Conservation (phyloP, 768 basidiomycete genomes). For the Lanmaoa pseudosensibilis region DNA sequence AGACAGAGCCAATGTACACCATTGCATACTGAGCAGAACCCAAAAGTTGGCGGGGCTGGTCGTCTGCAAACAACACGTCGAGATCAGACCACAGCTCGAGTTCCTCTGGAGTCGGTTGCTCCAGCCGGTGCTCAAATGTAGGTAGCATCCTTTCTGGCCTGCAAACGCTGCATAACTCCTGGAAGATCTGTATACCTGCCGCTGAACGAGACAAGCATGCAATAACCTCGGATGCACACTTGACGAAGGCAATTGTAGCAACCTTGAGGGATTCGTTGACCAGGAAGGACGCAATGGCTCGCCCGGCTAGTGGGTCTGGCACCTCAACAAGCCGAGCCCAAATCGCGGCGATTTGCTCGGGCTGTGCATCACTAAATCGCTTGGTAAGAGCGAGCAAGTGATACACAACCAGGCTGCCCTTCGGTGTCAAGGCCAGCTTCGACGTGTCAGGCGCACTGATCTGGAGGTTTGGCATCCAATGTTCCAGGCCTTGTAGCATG, state of each 20-base stretch:
- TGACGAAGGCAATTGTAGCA: slow-evolving; percentile 73
- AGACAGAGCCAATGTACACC: slow-evolving; percentile 77
- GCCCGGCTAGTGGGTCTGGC: slow-evolving; percentile 70
- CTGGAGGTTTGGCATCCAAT: slow-evolving; percentile 79
- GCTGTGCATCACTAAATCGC: slow-evolving; percentile 68
- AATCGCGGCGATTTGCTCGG: slow-evolving; percentile 76
- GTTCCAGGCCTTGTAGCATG: slow-evolving; percentile 76
- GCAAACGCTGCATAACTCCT: slow-evolving; percentile 81
- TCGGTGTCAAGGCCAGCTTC: slow-evolving; percentile 31
- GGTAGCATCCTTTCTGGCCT: slow-evolving; percentile 85
- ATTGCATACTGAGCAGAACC: slow-evolving; percentile 88
- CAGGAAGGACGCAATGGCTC: slow-evolving; percentile 77
- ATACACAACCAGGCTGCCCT: slow-evolving; percentile 67
- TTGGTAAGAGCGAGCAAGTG: slow-evolving; percentile 83
- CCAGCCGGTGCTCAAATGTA: slow-evolving; percentile 68
- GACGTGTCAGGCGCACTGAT: slow-evolving; percentile 46
- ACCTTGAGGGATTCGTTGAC: slow-evolving; percentile 87
- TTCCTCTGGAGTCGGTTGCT: slow-evolving; percentile 59
- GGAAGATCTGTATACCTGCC: slow-evolving; percentile 70
- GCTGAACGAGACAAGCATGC: slow-evolving; percentile 80
- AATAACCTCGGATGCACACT: slow-evolving; percentile 77
- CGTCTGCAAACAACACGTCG: slow-evolving; percentile 66
- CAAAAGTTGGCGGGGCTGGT: slow-evolving; percentile 66
- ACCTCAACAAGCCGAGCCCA: slow-evolving; percentile 79
- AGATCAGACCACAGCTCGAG: slow-evolving; percentile 80